Conservation (phyloP, 1,139 yeast species). For the Saccharomyces hybrid region DNA sequence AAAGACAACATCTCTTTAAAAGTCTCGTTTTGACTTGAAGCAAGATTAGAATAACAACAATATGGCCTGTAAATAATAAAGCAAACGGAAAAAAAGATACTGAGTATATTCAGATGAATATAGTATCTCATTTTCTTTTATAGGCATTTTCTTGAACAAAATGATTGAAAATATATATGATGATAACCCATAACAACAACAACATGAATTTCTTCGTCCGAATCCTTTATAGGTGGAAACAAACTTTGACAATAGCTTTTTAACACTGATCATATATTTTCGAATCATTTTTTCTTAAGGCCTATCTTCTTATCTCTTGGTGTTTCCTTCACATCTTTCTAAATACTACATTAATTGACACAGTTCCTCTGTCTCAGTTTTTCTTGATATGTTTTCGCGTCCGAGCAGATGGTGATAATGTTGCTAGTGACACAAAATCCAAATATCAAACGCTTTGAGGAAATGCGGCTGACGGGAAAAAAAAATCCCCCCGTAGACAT, state of each 20-base stretch:
- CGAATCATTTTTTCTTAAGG: neutral
- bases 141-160: neutral
- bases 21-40: too few relatives aligned
- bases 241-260: slow-evolving; percentile 32
- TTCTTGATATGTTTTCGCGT: neutral
- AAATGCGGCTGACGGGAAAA: neutral
- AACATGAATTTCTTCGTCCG: slow-evolving; percentile 43
- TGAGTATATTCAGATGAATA: neutral
- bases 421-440: neutral
- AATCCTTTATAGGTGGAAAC: slow-evolving; percentile 34
- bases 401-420: neutral
- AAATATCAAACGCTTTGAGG: neutral
- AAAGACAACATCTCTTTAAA: neutral
- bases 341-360: too few relatives aligned
- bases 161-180: slow-evolving; percentile 23
- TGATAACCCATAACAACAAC: slow-evolving; percentile 38
- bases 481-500: neutral
- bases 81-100: neutral
- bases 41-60: neutral
- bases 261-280: slow-evolving; percentile 23
- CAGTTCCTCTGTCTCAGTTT: neutral
- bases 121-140: neutral
- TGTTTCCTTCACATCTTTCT: too few relatives aligned
- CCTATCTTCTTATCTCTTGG: too few relatives aligned
- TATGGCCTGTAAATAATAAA: neutral